A percentile compares a stretch with the other conserved stretches of the same genome.
Evolutionary conservation across 192 early-diverging fungal species (phyloP).

Genomic region (Pilobolus umbonatus): DNA sequence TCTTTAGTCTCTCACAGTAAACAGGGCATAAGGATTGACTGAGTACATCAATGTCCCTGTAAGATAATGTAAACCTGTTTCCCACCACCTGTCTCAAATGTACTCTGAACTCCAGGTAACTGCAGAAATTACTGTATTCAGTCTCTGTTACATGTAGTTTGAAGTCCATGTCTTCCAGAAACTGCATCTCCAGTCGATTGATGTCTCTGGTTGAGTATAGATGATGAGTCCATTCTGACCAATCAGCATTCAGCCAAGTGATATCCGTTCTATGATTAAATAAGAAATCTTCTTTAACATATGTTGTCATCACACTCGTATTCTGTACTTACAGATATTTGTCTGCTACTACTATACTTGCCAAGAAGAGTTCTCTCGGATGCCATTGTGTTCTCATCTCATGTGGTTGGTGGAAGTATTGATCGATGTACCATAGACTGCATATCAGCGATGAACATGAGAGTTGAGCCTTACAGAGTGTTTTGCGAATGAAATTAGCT

Average conservation of each 20-base stretch:
- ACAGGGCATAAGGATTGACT: constrained; percentile 33
- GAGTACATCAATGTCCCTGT: constrained; percentile 41
- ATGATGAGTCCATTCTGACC: constrained; percentile 39
- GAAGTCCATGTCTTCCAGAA: constrained; percentile 38
- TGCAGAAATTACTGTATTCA: constrained; percentile 39
- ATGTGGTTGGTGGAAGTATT: constrained; percentile 31
- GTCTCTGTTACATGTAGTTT: constrained; percentile 38
- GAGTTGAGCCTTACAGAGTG: constrained; percentile 44
- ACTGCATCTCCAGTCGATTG: constrained; percentile 39
- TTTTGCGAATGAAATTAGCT: constrained; percentile 44
- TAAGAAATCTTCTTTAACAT: not conserved
- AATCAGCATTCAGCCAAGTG: constrained; percentile 42
- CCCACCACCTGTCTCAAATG: constrained; percentile 33
- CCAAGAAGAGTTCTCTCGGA: constrained; percentile 40
- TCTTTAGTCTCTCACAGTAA: constrained; percentile 36
- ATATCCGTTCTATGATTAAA: constrained; percentile 29
- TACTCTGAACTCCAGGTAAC: constrained; percentile 41
- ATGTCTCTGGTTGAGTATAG: constrained; percentile 31
- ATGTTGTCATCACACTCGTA: not conserved
- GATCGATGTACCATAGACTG: constrained; percentile 44
- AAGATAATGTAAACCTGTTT: constrained; percentile 27
- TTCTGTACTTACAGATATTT: constrained; percentile 39
- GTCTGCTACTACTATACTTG: constrained; percentile 44
- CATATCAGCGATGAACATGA: constrained; percentile 44
- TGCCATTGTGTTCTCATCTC: constrained; percentile 31